Conservation (phyloP, 1,139 yeast species). For the Lodderomyces pseudojiufengensis region DNA sequence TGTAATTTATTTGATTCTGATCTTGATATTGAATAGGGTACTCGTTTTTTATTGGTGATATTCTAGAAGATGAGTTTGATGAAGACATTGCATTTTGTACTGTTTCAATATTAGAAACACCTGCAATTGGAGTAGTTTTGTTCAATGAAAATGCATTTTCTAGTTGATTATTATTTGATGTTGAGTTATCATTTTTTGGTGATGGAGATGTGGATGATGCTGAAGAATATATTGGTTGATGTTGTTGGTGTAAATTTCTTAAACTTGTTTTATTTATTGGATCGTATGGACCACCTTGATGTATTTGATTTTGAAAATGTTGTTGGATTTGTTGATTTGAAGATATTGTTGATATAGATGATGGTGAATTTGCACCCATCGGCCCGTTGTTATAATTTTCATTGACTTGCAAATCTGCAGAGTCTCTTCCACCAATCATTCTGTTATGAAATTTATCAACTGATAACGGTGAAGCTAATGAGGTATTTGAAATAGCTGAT, state of each 20-base stretch:
- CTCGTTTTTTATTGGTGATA: too few species aligned
- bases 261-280: neutral
- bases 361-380: constrained; percentile 1
- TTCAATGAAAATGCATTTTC: too few species aligned
- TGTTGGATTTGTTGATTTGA: neutral
- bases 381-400: neutral
- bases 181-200: neutral
- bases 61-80: too few species aligned
- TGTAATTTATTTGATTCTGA: too few species aligned
- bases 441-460: constrained; percentile 4
- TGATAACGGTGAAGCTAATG: constrained; percentile 11
- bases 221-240: constrained; percentile 1
- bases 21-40: too few species aligned
- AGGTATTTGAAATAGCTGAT: constrained; percentile 5
- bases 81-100: too few species aligned
- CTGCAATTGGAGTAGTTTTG: too few species aligned
- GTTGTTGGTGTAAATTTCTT: too few species aligned
- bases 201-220: neutral
- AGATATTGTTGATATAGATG: constrained; percentile 7
- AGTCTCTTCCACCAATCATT: neutral
- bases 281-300: neutral
- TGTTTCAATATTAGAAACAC: too few species aligned
- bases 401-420: neutral
- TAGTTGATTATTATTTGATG: too few species aligned
- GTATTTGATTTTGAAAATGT: constrained; percentile 1